Evolutionary conservation across 2,329 filamentous ascomycete genomes (phyloP).

Genomic region (Aspergillus jensenii): DNA sequence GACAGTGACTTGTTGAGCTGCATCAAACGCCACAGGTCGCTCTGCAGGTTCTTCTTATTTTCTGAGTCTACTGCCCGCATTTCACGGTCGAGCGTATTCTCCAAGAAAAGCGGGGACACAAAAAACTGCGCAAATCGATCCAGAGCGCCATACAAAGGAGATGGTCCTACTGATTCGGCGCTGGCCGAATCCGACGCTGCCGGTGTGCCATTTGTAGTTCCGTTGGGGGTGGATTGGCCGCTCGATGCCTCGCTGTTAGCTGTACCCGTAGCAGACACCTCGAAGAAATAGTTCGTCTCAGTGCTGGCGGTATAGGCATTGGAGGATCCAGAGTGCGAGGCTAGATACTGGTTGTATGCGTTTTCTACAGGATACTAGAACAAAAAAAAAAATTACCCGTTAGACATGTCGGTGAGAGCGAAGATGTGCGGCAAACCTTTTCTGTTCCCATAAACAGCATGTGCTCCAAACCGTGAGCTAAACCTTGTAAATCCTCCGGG

Average conservation of each 20-base stretch:
- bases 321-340: constrained; percentile 83
- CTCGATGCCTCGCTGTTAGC: constrained; percentile 33
- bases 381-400: not conserved
- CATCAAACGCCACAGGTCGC: constrained; percentile 80
- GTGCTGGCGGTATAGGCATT: constrained; percentile 94
- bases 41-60: constrained; percentile 97
- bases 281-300: constrained; percentile 97
- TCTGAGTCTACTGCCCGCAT: constrained; percentile 88
- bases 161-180: constrained; percentile 27
- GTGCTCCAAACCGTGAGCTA: constrained; percentile 96
- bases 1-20: constrained; percentile 88
- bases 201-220: constrained; percentile 24
- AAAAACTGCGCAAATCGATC: constrained; percentile 96
- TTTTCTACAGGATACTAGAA: constrained; percentile 84
- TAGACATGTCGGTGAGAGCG: not conserved
- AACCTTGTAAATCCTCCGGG: constrained; percentile 83
- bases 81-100: constrained; percentile 82
- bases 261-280: constrained; percentile 76
- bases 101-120: constrained; percentile 80
- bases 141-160: constrained; percentile 76
- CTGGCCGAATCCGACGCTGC: not conserved
- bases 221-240: constrained; percentile 26
- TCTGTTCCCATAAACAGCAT: constrained; percentile 97
- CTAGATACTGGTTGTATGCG: constrained; percentile 90
- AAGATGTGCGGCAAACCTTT: constrained; percentile 58